Percentiles rank a stretch among this genome's conserved stretches.
Conservation (phyloP, 192 early-diverging fungal species). For the Mortierella antarctica region DNA sequence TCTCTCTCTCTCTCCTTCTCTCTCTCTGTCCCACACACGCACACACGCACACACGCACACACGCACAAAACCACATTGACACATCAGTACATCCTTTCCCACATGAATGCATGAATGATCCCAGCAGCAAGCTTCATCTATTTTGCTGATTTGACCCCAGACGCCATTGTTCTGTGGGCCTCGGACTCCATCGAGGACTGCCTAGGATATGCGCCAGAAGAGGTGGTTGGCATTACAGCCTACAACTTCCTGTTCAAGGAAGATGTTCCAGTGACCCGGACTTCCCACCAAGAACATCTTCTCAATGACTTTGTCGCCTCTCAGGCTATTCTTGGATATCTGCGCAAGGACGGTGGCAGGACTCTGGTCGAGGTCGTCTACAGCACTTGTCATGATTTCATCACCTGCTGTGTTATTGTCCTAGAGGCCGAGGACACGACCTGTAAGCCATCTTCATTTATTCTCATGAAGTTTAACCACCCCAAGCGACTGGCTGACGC, state of each 20-base stretch:
- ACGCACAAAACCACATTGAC: no score
- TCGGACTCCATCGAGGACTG: slow-evolving; percentile 52
- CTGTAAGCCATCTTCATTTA: slow-evolving; percentile 6
- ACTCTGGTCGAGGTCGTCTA: slow-evolving; percentile 25
- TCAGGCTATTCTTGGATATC: slow-evolving; percentile 43
- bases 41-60: no score
- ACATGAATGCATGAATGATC: slow-evolving; percentile 10
- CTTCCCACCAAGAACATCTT: slow-evolving; percentile 50
- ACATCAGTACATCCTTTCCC: no score
- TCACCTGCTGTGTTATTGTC: slow-evolving; percentile 26
- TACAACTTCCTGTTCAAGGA: slow-evolving; percentile 54
- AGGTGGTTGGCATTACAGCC: slow-evolving; percentile 51
- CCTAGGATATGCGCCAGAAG: slow-evolving; percentile 58
- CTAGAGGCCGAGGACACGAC: slow-evolving; percentile 9
- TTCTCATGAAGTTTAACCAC: no score
- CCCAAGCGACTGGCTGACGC: no score
- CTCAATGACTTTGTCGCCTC: slow-evolving; percentile 55
- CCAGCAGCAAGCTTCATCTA: slow-evolving; percentile 55
- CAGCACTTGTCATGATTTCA: slow-evolving; percentile 40
- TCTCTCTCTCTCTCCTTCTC: no score
- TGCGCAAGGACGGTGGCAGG: slow-evolving; percentile 46
- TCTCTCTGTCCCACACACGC: no score
- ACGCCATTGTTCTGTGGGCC: slow-evolving; percentile 45
- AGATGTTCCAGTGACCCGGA: slow-evolving; percentile 35
- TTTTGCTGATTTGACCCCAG: slow-evolving; percentile 57